These are phyloP conservation scores for Trichoderma koningiopsis DNA, from an alignment of 2,329 filamentous ascomycete genomes.

Conservation along the genomic window DNA sequence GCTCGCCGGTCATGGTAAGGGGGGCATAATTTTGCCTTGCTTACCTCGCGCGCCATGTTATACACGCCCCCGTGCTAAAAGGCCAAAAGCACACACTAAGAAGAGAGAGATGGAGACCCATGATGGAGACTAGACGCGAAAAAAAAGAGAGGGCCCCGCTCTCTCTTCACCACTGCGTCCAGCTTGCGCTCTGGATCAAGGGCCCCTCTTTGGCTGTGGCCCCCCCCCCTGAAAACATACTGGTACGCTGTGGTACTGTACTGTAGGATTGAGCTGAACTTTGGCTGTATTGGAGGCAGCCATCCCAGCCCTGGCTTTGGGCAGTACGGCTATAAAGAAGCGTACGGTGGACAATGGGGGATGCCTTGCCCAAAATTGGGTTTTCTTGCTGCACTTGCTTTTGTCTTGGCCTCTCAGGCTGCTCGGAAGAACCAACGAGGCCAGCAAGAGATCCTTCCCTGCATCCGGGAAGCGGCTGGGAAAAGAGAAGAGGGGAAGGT, in stretches of 20 bases:
- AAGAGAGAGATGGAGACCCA: slow-evolving; percentile 14
- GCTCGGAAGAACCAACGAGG: not conserved
- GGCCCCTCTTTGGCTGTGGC: slow-evolving; percentile 17
- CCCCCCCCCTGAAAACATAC: slow-evolving; percentile 13
- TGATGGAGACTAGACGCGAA: slow-evolving; percentile 7
- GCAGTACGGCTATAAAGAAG: not conserved
- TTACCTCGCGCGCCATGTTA: slow-evolving; percentile 11
- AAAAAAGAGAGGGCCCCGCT: slow-evolving; percentile 7
- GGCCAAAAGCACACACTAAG: slow-evolving; percentile 9
- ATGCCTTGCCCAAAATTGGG: not conserved
- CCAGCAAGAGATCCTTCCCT: not conserved
- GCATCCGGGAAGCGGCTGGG: not conserved
- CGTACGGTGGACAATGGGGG: too few relatives aligned
- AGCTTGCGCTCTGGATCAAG: slow-evolving; percentile 3
- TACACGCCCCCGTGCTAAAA: slow-evolving; percentile 15
- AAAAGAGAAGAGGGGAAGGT: not conserved
- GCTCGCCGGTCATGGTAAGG: slow-evolving; percentile 22
- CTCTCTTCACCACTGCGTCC: not conserved
- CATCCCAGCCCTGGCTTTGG: not conserved
- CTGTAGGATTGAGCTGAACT: slow-evolving; percentile 2
- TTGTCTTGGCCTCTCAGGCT: not conserved
- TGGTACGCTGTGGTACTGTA: not conserved
- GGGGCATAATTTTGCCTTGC: slow-evolving; percentile 7
- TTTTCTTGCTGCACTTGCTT: not conserved
- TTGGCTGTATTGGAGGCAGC: not conserved